Conservation (phyloP, 768 basidiomycete species). For the Chalciporus sphaerocephalus region DNA sequence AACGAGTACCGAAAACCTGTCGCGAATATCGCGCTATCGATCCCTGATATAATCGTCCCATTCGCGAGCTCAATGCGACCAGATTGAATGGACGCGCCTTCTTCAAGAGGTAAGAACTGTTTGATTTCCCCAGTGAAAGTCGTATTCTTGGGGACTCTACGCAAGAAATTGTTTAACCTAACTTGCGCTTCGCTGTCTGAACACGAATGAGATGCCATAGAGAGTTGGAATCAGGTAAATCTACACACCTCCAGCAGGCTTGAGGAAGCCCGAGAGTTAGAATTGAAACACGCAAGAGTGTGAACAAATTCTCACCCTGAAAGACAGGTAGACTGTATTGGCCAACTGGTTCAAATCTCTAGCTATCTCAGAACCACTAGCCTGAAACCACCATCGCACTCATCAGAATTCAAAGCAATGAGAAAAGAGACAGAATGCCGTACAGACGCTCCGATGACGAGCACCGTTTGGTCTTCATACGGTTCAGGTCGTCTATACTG, state of each 20-base stretch:
- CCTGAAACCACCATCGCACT: not conserved
- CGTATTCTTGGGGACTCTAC: constrained; percentile 11
- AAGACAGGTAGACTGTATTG: constrained; percentile 9
- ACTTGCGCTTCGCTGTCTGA: no score
- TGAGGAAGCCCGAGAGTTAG: no score
- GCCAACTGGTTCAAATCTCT: constrained; percentile 11
- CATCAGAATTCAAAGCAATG: no score
- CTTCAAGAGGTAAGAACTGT: constrained; percentile 3
- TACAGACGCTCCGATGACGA: constrained; percentile 37
- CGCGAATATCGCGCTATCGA: constrained; percentile 12
- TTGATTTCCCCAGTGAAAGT: constrained; percentile 14
- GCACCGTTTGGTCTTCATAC: constrained; percentile 35
- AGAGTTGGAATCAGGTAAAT: no score
- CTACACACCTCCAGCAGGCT: constrained; percentile 9
- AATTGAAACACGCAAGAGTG: no score
- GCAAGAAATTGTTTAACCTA: no score
- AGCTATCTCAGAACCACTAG: constrained; percentile 10
- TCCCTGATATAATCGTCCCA: constrained; percentile 13
- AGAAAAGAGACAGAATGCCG: no score
- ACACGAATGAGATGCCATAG: no score
- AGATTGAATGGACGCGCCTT: constrained; percentile 12
- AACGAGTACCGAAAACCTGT: constrained; percentile 14
- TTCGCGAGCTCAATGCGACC: constrained; percentile 13
- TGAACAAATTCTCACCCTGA: constrained; percentile 16
- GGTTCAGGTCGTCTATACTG: constrained; percentile 40